phyloP scores from a whole-genome alignment of 192 early-diverging fungal species.

The Spinellus fusiger region DNA sequence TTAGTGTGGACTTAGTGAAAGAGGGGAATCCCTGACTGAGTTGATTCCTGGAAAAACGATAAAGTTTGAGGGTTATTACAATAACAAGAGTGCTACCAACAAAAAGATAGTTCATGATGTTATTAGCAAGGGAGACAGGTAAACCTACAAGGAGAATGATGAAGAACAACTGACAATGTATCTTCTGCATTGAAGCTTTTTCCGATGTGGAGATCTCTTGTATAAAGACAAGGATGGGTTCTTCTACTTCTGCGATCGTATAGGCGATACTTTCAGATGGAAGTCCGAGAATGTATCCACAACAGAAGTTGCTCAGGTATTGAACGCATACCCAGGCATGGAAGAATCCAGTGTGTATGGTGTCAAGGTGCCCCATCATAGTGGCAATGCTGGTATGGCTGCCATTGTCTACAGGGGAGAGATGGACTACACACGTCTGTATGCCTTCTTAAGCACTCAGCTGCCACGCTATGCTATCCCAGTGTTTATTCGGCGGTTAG shows the following conservation, averaged over 20 bases:
- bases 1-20: slow-evolving; percentile 37
- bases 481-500: slow-evolving; percentile 51
- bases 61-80: slow-evolving; percentile 42
- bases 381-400: slow-evolving; percentile 65
- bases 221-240: slow-evolving; percentile 43
- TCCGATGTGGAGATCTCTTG: slow-evolving; percentile 57
- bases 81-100: slow-evolving; percentile 39
- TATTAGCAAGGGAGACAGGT: slow-evolving; percentile 54
- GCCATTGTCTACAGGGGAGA: slow-evolving; percentile 40
- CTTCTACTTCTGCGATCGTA: slow-evolving; percentile 61
- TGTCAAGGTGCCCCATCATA: slow-evolving; percentile 45
- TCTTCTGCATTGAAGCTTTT: slow-evolving; percentile 16
- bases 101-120: slow-evolving; percentile 49
- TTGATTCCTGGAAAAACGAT: slow-evolving; percentile 33
- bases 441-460: slow-evolving; percentile 20
- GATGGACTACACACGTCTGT: slow-evolving; percentile 37
- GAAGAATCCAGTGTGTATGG: slow-evolving; percentile 62
- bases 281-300: slow-evolving; percentile 57
- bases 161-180: neutral
- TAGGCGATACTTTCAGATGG: slow-evolving; percentile 71
- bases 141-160: neutral
- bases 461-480: slow-evolving; percentile 64
- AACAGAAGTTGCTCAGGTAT: slow-evolving; percentile 53
- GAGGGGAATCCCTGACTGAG: slow-evolving; percentile 52
- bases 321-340: slow-evolving; percentile 46